Conservation (phyloP, 2,329 filamentous ascomycete genomes). For the Parastagonospora nodorum region DNA sequence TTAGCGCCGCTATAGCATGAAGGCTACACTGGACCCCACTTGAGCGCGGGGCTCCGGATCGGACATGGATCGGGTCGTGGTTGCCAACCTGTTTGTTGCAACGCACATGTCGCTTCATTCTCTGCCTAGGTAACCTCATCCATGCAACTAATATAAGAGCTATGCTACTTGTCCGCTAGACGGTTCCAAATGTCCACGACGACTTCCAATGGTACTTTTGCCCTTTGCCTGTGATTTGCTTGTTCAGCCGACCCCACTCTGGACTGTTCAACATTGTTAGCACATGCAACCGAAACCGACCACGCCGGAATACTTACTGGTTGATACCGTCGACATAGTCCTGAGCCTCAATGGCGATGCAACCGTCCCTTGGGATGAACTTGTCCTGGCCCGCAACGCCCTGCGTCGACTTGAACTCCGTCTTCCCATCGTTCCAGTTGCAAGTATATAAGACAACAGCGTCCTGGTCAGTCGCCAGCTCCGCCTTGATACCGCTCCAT, state of each 20-base stretch:
- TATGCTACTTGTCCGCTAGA: slow-evolving; percentile 11
- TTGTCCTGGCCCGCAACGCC: slow-evolving; percentile 35
- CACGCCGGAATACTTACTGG: slow-evolving; percentile 30
- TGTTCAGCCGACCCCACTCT: slow-evolving; percentile 38
- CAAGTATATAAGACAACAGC: slow-evolving; percentile 42
- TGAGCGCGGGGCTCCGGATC: slow-evolving; percentile 19
- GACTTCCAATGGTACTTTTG: slow-evolving; percentile 42
- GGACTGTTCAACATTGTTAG: slow-evolving; percentile 34
- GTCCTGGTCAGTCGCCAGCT: slow-evolving; percentile 39
- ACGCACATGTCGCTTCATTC: not conserved
- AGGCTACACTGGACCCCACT: slow-evolving; percentile 7
- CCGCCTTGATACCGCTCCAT: slow-evolving; percentile 41
- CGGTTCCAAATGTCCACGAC: slow-evolving; percentile 38
- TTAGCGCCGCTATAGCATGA: not conserved
- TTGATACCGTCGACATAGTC: slow-evolving; percentile 44
- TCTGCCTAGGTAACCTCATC: not conserved
- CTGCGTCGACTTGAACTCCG: slow-evolving; percentile 42
- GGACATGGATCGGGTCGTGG: not conserved
- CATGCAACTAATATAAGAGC: not conserved
- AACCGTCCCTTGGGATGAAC: slow-evolving; percentile 40
- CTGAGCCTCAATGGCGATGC: slow-evolving; percentile 42
- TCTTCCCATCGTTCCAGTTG: slow-evolving; percentile 44
- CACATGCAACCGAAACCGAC: slow-evolving; percentile 2
- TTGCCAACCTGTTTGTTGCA: slow-evolving; percentile 4
- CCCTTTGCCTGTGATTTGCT: slow-evolving; percentile 39